Evolutionary conservation across 179 eudicot species (phyloP), one percentile per base, ranked within the genome.

Genomic region (Beta macrorhiza): DNA sequence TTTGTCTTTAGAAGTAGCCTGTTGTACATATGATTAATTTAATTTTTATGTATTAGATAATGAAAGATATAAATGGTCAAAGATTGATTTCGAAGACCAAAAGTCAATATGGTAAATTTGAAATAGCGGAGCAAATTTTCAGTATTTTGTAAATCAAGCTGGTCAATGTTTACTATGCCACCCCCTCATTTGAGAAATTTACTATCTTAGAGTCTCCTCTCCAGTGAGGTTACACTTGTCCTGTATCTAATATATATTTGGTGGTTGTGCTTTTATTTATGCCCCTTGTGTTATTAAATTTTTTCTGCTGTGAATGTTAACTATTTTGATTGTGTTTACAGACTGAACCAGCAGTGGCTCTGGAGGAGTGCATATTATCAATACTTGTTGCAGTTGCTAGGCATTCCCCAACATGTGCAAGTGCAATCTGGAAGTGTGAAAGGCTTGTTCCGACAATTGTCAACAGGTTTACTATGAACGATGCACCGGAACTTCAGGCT

Each of bases 331-430:
- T 87, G 82, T 77, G 59, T 57, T 62, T 84, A 78, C 92, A 95
- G 98, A 82, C 88, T 65, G 88, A 91, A 78, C 91, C 94, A 58
- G 75, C 92, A 11, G 79, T 84, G 45, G 84, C 86, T 74, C 82
- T 92, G 92, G 98, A 95, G 83, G 98, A 95, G 72, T 87, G 90
- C 89, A 82, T 92, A 82, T 77, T 92, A 22, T 87, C 97, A 17
- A 86, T 93, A 83, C 88, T 92, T 76, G 74, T 92, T 77, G 99
- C 99, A 73, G 71, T 95, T 80, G 93, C 97, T 75, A 94, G 96
- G 86, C 94, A 93, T 86, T 94, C 98, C 63, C 93, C 94, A 59
- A 89, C 91, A 64, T 87, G 92, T 80, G 90, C 96, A 80, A 85
- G 83, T 82, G 96, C 94, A 81, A 82, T 94, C 76, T 83, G 91